Percentiles rank a stretch among this genome's conserved stretches.
Evolutionary conservation across 164 flowering plant genomes (phyloP).

Genomic region (Stephania cephalantha): DNA sequence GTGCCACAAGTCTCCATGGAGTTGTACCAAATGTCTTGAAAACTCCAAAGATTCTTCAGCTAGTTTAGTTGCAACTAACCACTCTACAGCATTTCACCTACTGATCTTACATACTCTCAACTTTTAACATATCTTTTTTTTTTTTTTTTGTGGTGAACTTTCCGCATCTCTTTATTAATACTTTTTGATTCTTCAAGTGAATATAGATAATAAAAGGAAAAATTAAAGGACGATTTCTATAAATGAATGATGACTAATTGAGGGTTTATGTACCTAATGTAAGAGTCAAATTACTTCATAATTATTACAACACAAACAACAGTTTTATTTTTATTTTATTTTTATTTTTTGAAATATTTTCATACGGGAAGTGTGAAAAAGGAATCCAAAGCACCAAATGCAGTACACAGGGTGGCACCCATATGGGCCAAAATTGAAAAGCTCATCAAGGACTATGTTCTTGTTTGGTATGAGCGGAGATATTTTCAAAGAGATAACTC

Average conservation of each 20-base stretch:
- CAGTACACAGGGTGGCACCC: not conserved
- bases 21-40: conserved; percentile 10
- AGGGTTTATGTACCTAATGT: not conserved
- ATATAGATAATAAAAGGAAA: not conserved
- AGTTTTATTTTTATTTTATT: too few relatives aligned
- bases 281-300: too few relatives aligned
- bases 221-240: not conserved
- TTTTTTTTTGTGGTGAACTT: too few relatives aligned
- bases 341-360: not conserved
- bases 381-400: not conserved
- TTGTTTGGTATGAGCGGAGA: too few relatives aligned
- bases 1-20: not conserved
- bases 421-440: not conserved
- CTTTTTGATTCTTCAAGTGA: not conserved
- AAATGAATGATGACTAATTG: not conserved
- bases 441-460: too few relatives aligned
- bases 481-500: too few relatives aligned
- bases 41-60: not conserved
- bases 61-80: conserved; percentile 10
- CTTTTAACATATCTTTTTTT: not conserved
- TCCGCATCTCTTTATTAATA: not conserved
- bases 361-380: not conserved
- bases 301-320: too few relatives aligned
- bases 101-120: not conserved
- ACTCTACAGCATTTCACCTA: not conserved